phyloP scores from a whole-genome alignment of 495 filamentous ascomycete genomes.

The Lasiosphaeria ovina region DNA sequence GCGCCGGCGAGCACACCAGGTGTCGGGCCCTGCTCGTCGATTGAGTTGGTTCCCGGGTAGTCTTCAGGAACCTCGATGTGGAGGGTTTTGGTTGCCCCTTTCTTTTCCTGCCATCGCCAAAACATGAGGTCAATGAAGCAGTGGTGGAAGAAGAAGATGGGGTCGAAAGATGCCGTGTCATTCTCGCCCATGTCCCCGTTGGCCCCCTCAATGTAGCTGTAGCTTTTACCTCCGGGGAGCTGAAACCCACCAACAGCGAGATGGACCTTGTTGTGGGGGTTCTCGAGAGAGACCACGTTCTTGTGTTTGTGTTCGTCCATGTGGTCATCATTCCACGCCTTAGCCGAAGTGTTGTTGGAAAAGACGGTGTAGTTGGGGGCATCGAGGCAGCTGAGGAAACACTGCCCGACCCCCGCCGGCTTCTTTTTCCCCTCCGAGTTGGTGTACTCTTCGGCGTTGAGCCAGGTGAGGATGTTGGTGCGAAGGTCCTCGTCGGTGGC shows the following conservation, averaged over 20 bases:
- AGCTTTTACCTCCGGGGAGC: conserved; percentile 6
- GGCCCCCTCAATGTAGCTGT: conserved; percentile 8
- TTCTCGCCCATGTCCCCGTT: conserved; percentile 39
- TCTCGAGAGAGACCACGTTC: conserved; percentile 23
- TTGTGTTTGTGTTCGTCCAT: neutral
- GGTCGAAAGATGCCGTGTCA: conserved; percentile 33
- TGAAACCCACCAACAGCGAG: conserved; percentile 32
- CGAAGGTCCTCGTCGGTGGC: conserved; percentile 7
- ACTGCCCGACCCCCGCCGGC: conserved; percentile 6
- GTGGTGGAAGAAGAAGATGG: conserved; percentile 37
- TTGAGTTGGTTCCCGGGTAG: conserved; percentile 18
- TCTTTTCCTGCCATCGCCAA: conserved; percentile 32
- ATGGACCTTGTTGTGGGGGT: conserved; percentile 34
- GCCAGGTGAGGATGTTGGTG: conserved; percentile 22
- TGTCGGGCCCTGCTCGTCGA: conserved; percentile 15
- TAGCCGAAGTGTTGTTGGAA: conserved; percentile 21
- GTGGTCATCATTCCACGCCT: conserved; percentile 23
- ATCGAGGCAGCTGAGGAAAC: conserved; percentile 16
- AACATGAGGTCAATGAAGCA: conserved; percentile 31
- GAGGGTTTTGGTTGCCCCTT: conserved; percentile 10
- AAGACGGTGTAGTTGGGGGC: conserved; percentile 35
- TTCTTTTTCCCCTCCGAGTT: neutral
- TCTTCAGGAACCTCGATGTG: conserved; percentile 1
- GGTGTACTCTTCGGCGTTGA: conserved; percentile 7
- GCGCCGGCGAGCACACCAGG: conserved; percentile 10